Evolutionary conservation across 2,329 filamentous ascomycete genomes (phyloP), one percentile per base, ranked within the genome.

Genomic region (Pestalotiopsis sp.): DNA sequence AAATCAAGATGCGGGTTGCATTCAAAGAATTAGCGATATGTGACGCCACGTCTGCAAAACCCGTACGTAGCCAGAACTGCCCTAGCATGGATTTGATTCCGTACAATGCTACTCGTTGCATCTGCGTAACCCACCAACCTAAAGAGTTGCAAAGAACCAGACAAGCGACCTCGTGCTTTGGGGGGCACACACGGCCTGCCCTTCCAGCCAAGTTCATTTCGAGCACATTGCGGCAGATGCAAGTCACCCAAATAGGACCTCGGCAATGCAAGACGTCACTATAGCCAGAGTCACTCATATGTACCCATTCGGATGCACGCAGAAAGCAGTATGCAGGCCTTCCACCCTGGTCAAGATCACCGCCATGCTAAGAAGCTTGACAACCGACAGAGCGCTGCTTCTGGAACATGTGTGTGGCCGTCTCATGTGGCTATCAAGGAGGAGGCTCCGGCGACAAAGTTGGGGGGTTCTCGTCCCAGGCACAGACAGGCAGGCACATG

Each of bases 261-360:
- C 62, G 62, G n/a, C 31, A 36, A 65, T 45, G 62, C 59, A 62
- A 62, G 59, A 62, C 39, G 62, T 45, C 62, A 65, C 62, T 36
- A n/a, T 23, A 23, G 38, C 62, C 38, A 61, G 57, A 17, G 14
- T 52, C 17, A 52, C 45, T 52, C 45, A 52, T 52, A n/a, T 52
- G 45, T 52, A 52, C 45, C 17, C 20, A 52, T 52, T 52, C 45
- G n/a, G 45, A 52, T 52, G 45, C 45, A n/a, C 14, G 45, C 45
- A 52, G 45, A n/a, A 52, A 52, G 45, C 20, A 52, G 45, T n/a
- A 52, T 27, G 57, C 57, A 59, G 57, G 57, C 20, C 57, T 36
- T 36, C 20, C 57, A 59, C 57, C 57, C 57, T 52, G 45, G 45
- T 52, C 45, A 52, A n/a, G 17, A 52, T 52, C 45, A 52, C 20